Evolutionary conservation across 176 grass and related monocot species (phyloP), one percentile per base, ranked within the genome.

Genomic region (Panicum miliaceum): DNA sequence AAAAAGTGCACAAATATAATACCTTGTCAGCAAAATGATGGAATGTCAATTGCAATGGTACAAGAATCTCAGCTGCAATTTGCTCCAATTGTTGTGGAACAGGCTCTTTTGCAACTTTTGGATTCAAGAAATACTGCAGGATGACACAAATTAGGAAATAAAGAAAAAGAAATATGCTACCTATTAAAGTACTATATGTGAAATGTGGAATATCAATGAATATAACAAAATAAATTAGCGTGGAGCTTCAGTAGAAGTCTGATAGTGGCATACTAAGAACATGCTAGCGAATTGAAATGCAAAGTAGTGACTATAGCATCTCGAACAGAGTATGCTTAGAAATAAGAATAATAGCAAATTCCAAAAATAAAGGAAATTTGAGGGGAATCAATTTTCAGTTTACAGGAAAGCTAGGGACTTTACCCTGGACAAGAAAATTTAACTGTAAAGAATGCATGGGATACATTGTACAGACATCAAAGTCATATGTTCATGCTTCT

Each of bases 91-190:
- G 95, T 77, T 76, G 67, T 6, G 95, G 95, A 71, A 94, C 92
- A 81, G 92, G 79, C 72, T 97, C 95, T 59, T 97, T 94, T 79
- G 70, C 81, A 84, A 91, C 62, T 88, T 97, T 86, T 42, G 92
- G 95, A 77, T 97, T 97, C 78, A 94, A 77, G 84, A 97, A 97
- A 83, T 94, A 97, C 95, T 97, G 86, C 19, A 86, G 68, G 51
- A 86, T 2, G 74, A 85, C 52, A 82, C 65, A 69, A 57, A 36
- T 41, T 61, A 88, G 48, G 20, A 34, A 34, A 32, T 32, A 32
- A 47, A 46, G 6, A 46, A 46, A 72, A 78, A 29, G 16, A 78
- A 81, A 81, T 41, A 77, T 56, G 22, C 0, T 7, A 10, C 14
- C 12, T 48, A 60, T 52, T 81, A 51, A 77, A 74, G n/a, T 63